These are phyloP conservation scores for Eucalyptus sp. DNA, from an alignment of 345 rosid genomes.

Conservation along the genomic window DNA sequence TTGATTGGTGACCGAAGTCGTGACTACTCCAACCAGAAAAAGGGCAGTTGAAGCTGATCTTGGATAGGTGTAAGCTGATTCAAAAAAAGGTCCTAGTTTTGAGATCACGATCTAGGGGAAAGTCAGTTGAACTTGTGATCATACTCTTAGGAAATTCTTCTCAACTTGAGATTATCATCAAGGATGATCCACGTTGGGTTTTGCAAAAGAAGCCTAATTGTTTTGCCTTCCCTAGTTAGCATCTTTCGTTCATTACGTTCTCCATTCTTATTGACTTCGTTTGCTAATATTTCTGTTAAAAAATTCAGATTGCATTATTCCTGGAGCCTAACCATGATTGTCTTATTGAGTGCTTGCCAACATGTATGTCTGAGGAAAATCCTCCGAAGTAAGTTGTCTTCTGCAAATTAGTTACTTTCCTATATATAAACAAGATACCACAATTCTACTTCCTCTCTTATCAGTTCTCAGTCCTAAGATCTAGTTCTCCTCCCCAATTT, in stretches of 20 bases:
- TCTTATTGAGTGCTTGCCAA: neutral
- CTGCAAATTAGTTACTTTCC: too few relatives aligned
- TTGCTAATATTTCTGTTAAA: neutral
- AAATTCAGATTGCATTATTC: neutral
- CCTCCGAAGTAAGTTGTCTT: neutral
- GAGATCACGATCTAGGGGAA: neutral
- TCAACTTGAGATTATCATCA: neutral
- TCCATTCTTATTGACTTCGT: neutral
- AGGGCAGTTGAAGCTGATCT: too few relatives aligned
- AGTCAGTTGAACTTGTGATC: too few relatives aligned
- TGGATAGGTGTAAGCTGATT: too few relatives aligned
- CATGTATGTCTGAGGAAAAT: neutral
- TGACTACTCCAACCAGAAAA: too few relatives aligned
- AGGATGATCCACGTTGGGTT: neutral
- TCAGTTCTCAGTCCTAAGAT: neutral
- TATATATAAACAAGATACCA: too few relatives aligned
- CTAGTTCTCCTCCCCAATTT: neutral
- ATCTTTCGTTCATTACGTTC: neutral
- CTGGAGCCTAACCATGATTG: neutral
- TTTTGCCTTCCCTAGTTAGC: neutral
- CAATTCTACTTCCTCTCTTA: neutral
- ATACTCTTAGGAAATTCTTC: too few relatives aligned
- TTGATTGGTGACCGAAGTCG: too few relatives aligned
- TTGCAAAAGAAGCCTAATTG: neutral
- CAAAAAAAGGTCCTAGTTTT: too few relatives aligned